Evolutionary conservation across 345 rosid species (phyloP), one percentile per base, ranked within the genome.

Genomic region (Hibiscus tridactylites): DNA sequence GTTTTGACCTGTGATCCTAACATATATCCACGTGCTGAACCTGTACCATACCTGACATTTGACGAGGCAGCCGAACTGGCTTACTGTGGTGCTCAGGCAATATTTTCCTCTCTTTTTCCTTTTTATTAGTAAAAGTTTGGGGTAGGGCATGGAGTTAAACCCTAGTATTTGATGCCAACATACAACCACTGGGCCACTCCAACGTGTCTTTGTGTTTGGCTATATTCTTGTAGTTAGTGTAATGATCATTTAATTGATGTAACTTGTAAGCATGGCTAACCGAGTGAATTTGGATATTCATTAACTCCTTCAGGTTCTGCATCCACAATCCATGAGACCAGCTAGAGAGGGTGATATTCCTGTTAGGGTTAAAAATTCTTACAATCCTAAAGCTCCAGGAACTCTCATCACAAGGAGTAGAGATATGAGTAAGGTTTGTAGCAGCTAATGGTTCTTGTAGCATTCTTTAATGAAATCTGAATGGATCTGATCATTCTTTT

Each of bases 21-120:
- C 77, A 95, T 95, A 72, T 79, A 88, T 79, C 79, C 86, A 33
- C 73, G 6, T 52, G 98, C 98, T 3, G 85, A 84, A 79, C 93
- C 98, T 74, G 98, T 95, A 50, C 96, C 96, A 33, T 88, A 63
- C 76, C 78, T 95, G 76, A 92, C 99, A 71, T 95, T 95, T 77
- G 99, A 92, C 0, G 99, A 95, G 80, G 99, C 99, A 78, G 96
- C 99, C 72, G 99, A 95, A 84, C 94, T 95, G 71, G 99, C 99
- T 68, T 95, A 95, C 85, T 95, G 89, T 84, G 99, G 99, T 72
- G 88, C 99, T 50, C 98, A 95, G 97, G 99, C 92, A 83, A 54
- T 33, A 31, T 53, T 54, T 21, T 53, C 73, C 63, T 6, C 2
- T 21, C 4, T 11, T 70, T 70, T 69, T 24, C 3, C 47, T 44